phyloP scores from a whole-genome alignment of 208 protist genomes.

The Chromosphaera perkinsii region DNA sequence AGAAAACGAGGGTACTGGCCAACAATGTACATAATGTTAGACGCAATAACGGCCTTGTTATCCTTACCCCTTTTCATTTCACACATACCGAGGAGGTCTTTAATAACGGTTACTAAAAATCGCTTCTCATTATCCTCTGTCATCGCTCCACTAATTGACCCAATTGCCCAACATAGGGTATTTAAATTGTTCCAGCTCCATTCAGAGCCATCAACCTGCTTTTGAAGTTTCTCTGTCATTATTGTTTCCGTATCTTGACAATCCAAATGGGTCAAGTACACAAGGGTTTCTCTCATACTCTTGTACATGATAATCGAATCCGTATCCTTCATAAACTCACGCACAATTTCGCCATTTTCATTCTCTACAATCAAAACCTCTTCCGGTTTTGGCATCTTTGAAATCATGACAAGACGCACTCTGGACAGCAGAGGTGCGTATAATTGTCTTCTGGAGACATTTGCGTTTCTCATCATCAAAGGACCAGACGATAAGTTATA shows the following conservation, averaged over 20 bases:
- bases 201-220: conserved; percentile 72
- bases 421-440: conserved; percentile 71
- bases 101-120: conserved; percentile 95
- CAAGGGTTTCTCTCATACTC: conserved; percentile 74
- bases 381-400: conserved; percentile 96
- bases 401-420: conserved; percentile 87
- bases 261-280: conserved; percentile 94
- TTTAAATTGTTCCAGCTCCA: conserved; percentile 93
- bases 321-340: conserved; percentile 90
- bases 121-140: conserved; percentile 85
- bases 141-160: conserved; percentile 90
- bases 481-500: conserved; percentile 28
- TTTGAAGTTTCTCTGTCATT: conserved; percentile 77
- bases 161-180: conserved; percentile 97
- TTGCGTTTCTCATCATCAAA: not conserved
- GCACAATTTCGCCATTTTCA: conserved; percentile 92
- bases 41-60: conserved; percentile 96
- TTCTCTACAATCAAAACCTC: conserved; percentile 96
- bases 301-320: conserved; percentile 94
- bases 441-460: conserved; percentile 11
- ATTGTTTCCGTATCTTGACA: conserved; percentile 85
- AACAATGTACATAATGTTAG: conserved; percentile 99
- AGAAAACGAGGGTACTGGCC: conserved; percentile 96
- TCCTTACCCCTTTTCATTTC: conserved; percentile 86
- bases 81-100: conserved; percentile 91